Conservation (phyloP, 306 rosid species). For the Ammopiptanthus mongolicus region DNA sequence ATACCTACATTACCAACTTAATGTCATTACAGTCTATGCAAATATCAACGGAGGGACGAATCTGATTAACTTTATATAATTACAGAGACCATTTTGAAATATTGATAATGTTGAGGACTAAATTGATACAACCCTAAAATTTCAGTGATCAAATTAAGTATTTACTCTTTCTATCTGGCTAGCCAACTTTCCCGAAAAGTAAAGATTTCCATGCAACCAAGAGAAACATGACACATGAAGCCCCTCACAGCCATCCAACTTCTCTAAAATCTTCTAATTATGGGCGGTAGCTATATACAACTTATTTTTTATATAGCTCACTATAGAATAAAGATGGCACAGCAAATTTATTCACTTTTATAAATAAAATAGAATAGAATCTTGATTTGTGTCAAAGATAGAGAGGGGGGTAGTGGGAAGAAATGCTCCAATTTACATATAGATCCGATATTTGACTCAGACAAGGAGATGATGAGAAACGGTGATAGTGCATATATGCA, state of each 20-base stretch:
- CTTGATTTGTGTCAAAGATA: neutral
- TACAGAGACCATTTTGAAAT: too few species aligned
- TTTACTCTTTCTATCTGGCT: neutral
- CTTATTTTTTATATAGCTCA: neutral
- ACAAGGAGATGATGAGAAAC: neutral
- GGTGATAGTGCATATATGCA: neutral
- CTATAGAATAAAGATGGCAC: neutral
- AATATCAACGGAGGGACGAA: too few species aligned
- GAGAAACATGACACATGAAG: neutral
- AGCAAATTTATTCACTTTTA: neutral
- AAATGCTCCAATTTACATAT: neutral
- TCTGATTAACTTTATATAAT: too few species aligned
- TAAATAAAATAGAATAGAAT: conserved; percentile 13
- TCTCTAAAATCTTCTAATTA: neutral
- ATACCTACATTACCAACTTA: too few species aligned
- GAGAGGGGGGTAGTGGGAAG: neutral
- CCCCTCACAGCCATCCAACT: neutral
- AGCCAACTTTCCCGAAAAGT: neutral
- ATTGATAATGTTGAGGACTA: too few species aligned
- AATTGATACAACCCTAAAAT: too few species aligned
- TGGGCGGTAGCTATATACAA: neutral
- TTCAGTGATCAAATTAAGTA: too few species aligned
- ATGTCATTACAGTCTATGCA: too few species aligned
- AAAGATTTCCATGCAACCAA: neutral
- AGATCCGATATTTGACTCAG: neutral